Percentiles rank a stretch among this genome's conserved stretches.
Evolutionary conservation across 176 grass and related monocot genomes (phyloP).

Genomic region (Triticum monococcum): DNA sequence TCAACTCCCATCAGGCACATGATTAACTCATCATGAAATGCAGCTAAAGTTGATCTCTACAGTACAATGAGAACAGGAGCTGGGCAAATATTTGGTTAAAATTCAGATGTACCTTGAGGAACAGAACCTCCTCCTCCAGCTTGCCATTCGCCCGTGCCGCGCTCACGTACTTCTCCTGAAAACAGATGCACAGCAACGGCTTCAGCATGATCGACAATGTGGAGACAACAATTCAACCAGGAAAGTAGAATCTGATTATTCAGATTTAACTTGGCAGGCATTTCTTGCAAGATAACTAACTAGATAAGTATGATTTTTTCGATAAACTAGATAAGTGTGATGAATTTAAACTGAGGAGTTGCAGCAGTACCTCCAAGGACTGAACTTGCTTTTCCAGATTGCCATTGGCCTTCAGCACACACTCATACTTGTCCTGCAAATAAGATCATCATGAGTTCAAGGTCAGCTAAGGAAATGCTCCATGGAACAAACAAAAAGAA

Average conservation of each 20-base stretch:
- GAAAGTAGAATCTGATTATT: background rate
- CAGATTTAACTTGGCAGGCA: background rate
- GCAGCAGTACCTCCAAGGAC: constrained; percentile 14
- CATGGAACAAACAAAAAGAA: background rate
- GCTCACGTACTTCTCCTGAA: constrained; percentile 30
- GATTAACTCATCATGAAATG: background rate
- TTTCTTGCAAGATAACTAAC: background rate
- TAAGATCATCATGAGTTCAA: background rate
- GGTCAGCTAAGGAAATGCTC: background rate
- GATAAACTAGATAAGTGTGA: background rate
- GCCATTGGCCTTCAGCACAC: constrained; percentile 30
- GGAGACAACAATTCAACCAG: background rate
- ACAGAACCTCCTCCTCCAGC: constrained; percentile 35
- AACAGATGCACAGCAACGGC: background rate
- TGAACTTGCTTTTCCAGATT: constrained; percentile 48
- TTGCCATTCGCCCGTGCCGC: background rate
- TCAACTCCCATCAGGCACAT: background rate
- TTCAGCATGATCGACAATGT: constrained; percentile 5
- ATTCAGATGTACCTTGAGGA: constrained; percentile 37
- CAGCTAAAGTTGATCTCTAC: background rate
- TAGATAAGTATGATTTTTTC: background rate
- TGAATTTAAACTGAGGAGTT: background rate
- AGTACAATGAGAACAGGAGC: background rate
- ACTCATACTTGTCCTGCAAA: constrained; percentile 47
- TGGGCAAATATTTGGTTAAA: background rate